These are phyloP conservation scores for Kwoniella mangroviensis DNA, from an alignment of 768 basidiomycete species.

Conservation along the genomic window DNA sequence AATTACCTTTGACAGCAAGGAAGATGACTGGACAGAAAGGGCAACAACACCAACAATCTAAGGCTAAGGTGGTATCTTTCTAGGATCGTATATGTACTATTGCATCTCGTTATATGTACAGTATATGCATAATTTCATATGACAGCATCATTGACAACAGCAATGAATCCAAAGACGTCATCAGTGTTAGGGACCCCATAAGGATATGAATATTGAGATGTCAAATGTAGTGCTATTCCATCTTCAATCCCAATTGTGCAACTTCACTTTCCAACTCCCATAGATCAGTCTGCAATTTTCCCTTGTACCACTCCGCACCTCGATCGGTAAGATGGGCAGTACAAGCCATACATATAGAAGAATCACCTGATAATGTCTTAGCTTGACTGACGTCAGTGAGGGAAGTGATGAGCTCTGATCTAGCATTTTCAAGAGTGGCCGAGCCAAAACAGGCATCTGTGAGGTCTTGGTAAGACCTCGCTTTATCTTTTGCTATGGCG, in stretches of 20 bases:
- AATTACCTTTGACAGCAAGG: conserved; percentile 16
- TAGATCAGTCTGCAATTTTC: conserved; percentile 2
- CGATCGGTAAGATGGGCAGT: not conserved
- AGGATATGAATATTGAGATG: not conserved
- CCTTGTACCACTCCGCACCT: not conserved
- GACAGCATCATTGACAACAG: not conserved
- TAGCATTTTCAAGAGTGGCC: not conserved
- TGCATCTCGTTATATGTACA: not conserved
- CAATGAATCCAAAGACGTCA: not conserved
- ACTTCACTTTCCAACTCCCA: conserved; percentile 5
- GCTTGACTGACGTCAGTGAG: not conserved
- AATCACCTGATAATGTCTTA: not conserved
- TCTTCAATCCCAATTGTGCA: not conserved
- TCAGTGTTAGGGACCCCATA: not conserved
- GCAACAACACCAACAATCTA: conserved; percentile 14
- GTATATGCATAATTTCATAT: not conserved
- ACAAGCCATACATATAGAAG: not conserved
- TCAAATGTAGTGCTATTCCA: not conserved
- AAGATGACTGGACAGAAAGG: conserved; percentile 3
- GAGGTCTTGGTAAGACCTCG: not conserved
- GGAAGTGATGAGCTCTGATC: not conserved
- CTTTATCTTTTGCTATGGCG: not conserved
- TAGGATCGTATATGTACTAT: not conserved
- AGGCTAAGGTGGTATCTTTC: conserved; percentile 32
- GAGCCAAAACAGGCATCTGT: not conserved